Evolutionary conservation across 164 flowering plant species (phyloP).

Genomic region (Tetracentron sinense): DNA sequence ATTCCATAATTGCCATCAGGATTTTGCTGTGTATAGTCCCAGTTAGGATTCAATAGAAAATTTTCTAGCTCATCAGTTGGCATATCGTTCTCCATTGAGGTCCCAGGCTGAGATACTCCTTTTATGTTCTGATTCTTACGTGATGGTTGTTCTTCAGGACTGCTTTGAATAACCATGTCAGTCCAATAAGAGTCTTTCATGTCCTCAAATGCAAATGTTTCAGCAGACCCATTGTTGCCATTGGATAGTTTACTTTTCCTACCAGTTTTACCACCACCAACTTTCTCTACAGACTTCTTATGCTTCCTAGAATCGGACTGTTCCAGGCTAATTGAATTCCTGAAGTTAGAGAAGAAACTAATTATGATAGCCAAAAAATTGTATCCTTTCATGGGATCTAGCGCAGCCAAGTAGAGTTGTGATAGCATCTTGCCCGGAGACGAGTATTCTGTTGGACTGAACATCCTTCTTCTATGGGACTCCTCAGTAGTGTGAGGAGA

Average conservation of each 20-base stretch:
- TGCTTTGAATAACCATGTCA: conserved; percentile 32
- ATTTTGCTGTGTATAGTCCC: too few species aligned
- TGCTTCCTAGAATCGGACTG: conserved; percentile 9
- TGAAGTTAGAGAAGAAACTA: conserved; percentile 43
- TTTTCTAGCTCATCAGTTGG: conserved; percentile 1
- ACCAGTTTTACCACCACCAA: conserved; percentile 14
- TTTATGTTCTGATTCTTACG: too few species aligned
- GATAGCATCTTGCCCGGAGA: conserved; percentile 45
- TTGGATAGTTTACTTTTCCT: conserved; percentile 8
- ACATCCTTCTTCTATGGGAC: conserved; percentile 10
- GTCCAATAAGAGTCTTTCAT: conserved; percentile 43
- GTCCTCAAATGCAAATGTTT: conserved; percentile 27
- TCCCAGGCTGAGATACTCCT: conserved; percentile 18
- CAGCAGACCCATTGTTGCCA: conserved; percentile 20
- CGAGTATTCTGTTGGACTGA: conserved; percentile 16
- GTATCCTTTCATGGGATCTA: conserved; percentile 26
- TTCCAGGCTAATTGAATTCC: conserved; percentile 34
- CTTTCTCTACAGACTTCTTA: conserved; percentile 15
- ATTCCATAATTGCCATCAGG: conserved; percentile 22
- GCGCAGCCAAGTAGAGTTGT: too few species aligned
- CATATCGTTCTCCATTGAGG: too few species aligned
- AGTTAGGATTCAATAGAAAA: conserved; percentile 11
- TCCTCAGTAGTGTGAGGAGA: conserved; percentile 16
- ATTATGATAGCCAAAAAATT: conserved; percentile 19
- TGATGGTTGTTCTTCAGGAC: too few species aligned